These are phyloP conservation scores for Stenogyne calaminthoides DNA, from an alignment of 305 asterid species.

Conservation along the genomic window DNA sequence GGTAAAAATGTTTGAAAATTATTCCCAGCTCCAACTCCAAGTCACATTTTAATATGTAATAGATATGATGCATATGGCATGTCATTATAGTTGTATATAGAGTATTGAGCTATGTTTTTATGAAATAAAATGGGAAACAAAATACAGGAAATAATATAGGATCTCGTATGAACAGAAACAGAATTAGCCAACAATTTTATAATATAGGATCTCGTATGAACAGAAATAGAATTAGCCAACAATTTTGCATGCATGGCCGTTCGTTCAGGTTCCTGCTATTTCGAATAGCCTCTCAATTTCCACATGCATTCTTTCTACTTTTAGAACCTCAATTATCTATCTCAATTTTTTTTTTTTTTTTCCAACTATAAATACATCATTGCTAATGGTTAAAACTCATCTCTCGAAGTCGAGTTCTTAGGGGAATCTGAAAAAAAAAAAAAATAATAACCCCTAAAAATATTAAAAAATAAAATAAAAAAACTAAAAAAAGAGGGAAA, in stretches of 20 bases:
- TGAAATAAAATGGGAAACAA: neutral
- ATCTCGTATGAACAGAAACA: neutral
- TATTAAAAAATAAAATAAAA: neutral
- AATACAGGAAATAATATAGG: neutral
- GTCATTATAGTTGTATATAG: neutral
- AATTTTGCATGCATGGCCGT: neutral
- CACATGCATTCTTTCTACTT: neutral
- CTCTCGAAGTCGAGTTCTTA: neutral
- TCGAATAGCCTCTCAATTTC: slow-evolving; percentile 1
- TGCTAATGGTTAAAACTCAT: neutral
- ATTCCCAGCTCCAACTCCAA: too few relatives aligned
- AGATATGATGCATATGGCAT: too few relatives aligned
- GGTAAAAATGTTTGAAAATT: too few relatives aligned
- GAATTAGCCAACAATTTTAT: neutral
- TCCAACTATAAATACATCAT: neutral
- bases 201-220: neutral
- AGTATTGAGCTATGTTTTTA: neutral
- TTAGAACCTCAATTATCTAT: neutral
- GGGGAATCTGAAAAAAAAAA: neutral
- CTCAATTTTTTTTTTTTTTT: neutral
- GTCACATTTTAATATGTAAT: too few relatives aligned
- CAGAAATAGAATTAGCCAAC: neutral
- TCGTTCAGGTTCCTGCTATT: neutral
- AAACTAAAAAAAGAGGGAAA: neutral
- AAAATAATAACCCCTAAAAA: neutral